phyloP scores from a whole-genome alignment of 208 protist species.

The Crithidia brevicula region DNA sequence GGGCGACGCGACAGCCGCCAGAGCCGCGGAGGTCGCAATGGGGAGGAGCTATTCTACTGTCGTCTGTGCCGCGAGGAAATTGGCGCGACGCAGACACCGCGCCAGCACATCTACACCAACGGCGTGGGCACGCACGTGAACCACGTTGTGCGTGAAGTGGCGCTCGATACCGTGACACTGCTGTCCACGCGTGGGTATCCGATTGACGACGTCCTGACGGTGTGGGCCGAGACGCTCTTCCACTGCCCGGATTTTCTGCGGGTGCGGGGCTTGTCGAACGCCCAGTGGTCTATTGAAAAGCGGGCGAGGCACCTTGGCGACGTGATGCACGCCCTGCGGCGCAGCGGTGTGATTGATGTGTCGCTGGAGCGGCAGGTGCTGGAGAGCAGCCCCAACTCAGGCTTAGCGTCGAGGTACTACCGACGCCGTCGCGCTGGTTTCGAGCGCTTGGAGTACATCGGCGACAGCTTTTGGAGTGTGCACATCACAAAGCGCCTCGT shows the following conservation, averaged over 20 bases:
- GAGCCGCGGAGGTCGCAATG: not conserved
- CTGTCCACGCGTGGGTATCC: constrained; percentile 74
- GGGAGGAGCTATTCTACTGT: constrained; percentile 36
- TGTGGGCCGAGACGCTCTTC: constrained; percentile 75
- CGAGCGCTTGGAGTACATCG: constrained; percentile 88
- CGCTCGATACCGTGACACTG: constrained; percentile 66
- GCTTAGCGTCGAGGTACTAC: not conserved
- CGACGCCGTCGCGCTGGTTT: constrained; percentile 76
- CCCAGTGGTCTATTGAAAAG: constrained; percentile 53
- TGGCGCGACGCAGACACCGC: constrained; percentile 21
- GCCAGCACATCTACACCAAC: constrained; percentile 45
- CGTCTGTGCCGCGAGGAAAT: constrained; percentile 69
- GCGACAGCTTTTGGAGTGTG: constrained; percentile 78
- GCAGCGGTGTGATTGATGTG: constrained; percentile 61
- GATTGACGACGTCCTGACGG: constrained; percentile 62
- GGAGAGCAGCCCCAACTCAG: constrained; percentile 5
- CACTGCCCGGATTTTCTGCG: constrained; percentile 50
- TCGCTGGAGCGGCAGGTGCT: constrained; percentile 33
- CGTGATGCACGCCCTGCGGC: constrained; percentile 46
- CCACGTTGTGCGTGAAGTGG: constrained; percentile 74
- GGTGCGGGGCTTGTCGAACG: constrained; percentile 41
- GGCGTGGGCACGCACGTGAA: constrained; percentile 47
- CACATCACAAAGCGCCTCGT: constrained; percentile 71
- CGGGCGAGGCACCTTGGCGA: constrained; percentile 46
- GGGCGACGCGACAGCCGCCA: too few species aligned